These are phyloP conservation scores for Globisporangium apiculatum DNA, from an alignment of 352 stramenopile genomes.

Conservation along the genomic window DNA sequence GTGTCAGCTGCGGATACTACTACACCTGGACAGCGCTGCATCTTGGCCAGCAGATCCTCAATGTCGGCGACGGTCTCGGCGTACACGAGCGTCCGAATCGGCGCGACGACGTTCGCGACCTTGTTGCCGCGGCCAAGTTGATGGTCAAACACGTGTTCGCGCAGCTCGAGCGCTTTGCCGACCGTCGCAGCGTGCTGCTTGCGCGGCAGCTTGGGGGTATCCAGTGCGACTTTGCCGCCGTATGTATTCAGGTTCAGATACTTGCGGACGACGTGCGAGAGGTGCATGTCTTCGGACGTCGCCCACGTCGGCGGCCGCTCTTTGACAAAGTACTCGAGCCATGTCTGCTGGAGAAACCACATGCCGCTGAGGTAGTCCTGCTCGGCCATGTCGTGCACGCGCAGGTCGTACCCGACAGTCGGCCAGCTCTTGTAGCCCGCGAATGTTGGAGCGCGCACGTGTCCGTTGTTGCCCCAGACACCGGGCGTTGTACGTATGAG, in stretches of 20 bases:
- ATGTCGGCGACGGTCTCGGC: constrained; percentile 40
- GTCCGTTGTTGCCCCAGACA: constrained; percentile 47
- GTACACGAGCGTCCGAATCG: constrained; percentile 46
- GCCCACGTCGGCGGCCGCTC: constrained; percentile 40
- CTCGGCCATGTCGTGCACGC: constrained; percentile 25
- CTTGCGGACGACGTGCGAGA: constrained; percentile 56
- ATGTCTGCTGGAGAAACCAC: constrained; percentile 57
- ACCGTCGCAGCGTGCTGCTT: constrained; percentile 39
- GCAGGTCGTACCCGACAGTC: constrained; percentile 20
- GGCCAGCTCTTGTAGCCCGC: constrained; percentile 50
- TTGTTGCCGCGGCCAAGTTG: constrained; percentile 56
- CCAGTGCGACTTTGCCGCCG: constrained; percentile 33
- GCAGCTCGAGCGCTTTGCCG: constrained; percentile 38
- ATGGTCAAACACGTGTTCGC: constrained; percentile 55
- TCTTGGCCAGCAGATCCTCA: constrained; percentile 27
- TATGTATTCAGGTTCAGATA: constrained; percentile 65
- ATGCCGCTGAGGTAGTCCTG: constrained; percentile 60
- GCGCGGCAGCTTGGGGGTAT: constrained; percentile 16
- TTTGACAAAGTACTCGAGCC: constrained; percentile 61
- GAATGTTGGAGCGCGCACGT: constrained; percentile 33
- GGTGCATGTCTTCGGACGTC: constrained; percentile 57
- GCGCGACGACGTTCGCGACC: constrained; percentile 32
- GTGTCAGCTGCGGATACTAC: not conserved
- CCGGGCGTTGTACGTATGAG: constrained; percentile 32
- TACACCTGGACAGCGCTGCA: constrained; percentile 19